A percentile compares a stretch with the other conserved stretches of the same genome.
Conservation (phyloP, 2,329 filamentous ascomycete genomes). For the Fusarium proliferatum region DNA sequence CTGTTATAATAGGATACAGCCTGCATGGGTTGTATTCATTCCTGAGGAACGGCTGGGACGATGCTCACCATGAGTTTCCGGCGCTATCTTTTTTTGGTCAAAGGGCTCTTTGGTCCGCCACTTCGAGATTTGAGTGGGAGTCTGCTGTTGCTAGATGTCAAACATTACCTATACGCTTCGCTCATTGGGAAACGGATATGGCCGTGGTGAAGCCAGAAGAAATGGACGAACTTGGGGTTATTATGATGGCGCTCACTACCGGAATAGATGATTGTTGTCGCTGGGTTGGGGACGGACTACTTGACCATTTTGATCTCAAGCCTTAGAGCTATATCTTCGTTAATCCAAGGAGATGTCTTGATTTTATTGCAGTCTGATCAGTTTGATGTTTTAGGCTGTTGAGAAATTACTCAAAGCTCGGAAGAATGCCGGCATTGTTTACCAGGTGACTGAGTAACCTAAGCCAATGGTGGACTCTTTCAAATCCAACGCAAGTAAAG, state of each 20-base stretch:
- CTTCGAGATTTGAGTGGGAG: not conserved
- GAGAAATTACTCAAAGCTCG: too few species aligned
- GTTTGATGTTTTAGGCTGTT: too few species aligned
- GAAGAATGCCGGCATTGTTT: too few species aligned
- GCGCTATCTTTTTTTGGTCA: not conserved
- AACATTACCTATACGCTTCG: not conserved
- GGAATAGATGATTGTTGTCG: not conserved
- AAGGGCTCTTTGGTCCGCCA: not conserved
- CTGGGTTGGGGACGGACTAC: not conserved
- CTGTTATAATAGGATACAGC: not conserved
- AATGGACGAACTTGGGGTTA: not conserved
- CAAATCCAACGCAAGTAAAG: fast-evolving
- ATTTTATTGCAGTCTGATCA: too few species aligned
- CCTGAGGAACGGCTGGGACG: not conserved
- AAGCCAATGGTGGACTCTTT: not conserved
- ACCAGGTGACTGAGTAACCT: fast-evolving
- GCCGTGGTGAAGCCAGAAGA: not conserved
- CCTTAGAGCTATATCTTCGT: not conserved
- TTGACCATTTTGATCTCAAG: not conserved
- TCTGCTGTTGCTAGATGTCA: not conserved
- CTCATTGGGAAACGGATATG: not conserved
- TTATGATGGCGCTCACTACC: not conserved
- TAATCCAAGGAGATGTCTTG: too few species aligned
- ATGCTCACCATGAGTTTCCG: not conserved
- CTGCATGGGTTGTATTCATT: not conserved